Conservation (phyloP, 2,329 filamentous ascomycete species). For the Colletotrichum noveboracense region DNA sequence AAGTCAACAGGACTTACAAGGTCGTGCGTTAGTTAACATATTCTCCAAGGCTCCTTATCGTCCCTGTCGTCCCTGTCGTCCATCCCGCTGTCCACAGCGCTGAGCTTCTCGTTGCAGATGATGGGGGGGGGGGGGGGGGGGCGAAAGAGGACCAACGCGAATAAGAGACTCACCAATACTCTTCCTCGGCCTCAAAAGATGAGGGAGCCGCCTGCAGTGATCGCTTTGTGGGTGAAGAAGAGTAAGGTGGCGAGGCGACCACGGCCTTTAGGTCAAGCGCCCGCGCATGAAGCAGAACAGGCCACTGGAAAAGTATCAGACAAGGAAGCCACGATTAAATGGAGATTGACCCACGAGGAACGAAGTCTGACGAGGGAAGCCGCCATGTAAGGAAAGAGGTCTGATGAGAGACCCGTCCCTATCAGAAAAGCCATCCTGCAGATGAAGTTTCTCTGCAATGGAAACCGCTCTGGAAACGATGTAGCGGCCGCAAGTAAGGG, state of each 20-base stretch:
- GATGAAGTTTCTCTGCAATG: neutral
- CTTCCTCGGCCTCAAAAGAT: accelerated
- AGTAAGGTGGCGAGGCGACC: neutral
- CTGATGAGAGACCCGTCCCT: neutral
- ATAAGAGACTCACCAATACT: accelerated
- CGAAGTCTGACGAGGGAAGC: neutral
- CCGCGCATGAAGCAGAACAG: neutral
- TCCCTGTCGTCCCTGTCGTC: no score
- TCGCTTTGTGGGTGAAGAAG: neutral
- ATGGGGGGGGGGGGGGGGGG: no score
- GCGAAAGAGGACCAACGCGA: no score
- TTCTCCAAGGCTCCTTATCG: neutral
- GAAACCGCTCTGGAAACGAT: accelerated
- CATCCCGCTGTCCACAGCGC: no score
- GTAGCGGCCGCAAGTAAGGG: neutral
- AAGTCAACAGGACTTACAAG: accelerated
- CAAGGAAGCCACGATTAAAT: accelerated
- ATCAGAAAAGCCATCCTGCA: accelerated
- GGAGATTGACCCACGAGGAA: accelerated
- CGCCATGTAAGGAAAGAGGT: neutral
- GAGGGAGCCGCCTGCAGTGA: neutral
- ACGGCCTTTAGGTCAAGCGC: neutral
- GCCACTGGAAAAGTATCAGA: neutral
- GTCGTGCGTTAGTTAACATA: neutral
- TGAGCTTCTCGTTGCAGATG: no score